Conservation (phyloP, 441 rosid genomes). For the Aquilaria agallochum region DNA sequence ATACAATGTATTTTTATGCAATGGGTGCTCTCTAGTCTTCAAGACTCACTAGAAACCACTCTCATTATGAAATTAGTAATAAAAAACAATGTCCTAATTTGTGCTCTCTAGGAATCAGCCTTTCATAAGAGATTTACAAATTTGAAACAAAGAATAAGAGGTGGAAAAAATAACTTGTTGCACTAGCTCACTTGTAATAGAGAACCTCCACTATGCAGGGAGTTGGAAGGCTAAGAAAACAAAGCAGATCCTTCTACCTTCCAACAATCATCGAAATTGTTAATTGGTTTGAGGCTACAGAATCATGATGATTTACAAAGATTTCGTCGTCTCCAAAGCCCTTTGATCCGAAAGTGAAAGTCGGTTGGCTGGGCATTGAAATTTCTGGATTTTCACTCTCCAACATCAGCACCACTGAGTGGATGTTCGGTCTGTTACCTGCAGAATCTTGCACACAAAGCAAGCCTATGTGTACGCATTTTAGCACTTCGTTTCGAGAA, state of each 20-base stretch:
- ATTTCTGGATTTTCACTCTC: conserved; percentile 24
- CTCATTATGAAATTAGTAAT: too few species aligned
- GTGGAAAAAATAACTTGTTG: too few species aligned
- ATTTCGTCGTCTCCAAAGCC: conserved; percentile 13
- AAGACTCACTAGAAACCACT: too few species aligned
- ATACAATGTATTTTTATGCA: too few species aligned
- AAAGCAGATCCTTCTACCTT: conserved; percentile 14
- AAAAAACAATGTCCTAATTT: too few species aligned
- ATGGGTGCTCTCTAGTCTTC: too few species aligned
- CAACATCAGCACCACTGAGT: conserved; percentile 25
- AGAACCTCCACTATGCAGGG: too few species aligned
- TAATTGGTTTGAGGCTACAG: conserved; percentile 24
- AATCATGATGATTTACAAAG: conserved; percentile 15
- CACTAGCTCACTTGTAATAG: too few species aligned
- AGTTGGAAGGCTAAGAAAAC: not conserved
- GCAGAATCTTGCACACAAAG: conserved; percentile 40
- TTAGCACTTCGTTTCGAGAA: conserved; percentile 18
- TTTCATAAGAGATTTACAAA: too few species aligned
- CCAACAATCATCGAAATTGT: conserved; percentile 25
- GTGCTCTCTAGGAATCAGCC: too few species aligned
- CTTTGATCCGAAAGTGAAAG: conserved; percentile 16
- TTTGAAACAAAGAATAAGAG: too few species aligned
- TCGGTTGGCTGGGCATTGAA: conserved; percentile 30
- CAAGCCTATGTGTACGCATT: conserved; percentile 39
- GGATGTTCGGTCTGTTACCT: conserved; percentile 28